Percentiles rank a stretch among this genome's conserved stretches.
Conservation (phyloP, 805 yeast species). For the Pichia eremophila region DNA sequence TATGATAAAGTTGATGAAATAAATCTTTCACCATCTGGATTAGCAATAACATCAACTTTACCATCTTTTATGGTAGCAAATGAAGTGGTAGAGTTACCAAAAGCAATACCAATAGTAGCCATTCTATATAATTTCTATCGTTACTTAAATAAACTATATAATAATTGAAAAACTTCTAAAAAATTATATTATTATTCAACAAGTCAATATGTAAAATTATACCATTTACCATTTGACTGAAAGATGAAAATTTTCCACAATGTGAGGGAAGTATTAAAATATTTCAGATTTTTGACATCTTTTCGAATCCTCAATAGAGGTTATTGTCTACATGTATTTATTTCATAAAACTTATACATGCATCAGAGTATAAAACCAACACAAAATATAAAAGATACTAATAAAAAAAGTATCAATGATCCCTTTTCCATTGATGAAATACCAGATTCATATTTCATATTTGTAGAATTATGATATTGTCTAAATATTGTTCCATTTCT, state of each 20-base stretch:
- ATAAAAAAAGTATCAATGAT: neutral
- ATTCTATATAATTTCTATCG: slow-evolving; percentile 12
- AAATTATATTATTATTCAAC: no score
- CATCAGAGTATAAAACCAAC: neutral
- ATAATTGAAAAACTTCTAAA: neutral
- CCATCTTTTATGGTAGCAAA: slow-evolving; percentile 90
- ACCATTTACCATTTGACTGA: no score
- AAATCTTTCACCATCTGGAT: slow-evolving; percentile 97
- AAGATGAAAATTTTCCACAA: no score
- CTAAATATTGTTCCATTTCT: neutral
- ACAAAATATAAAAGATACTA: neutral
- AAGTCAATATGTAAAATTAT: no score
- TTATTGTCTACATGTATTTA: no score
- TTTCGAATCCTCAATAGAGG: no score
- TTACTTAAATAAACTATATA: neutral
- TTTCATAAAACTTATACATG: no score
- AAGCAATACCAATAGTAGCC: slow-evolving; percentile 85
- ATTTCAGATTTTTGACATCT: no score
- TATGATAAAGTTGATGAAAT: slow-evolving; percentile 90
- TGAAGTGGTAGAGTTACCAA: slow-evolving; percentile 93
- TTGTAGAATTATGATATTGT: neutral
- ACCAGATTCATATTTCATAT: neutral
- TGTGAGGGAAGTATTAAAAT: no score
- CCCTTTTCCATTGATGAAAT: neutral
- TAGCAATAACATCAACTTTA: slow-evolving; percentile 93